Percentiles rank a stretch among this genome's conserved stretches.
Conservation (phyloP, 2,329 filamentous ascomycete genomes). For the Cladosporium halotolerans region DNA sequence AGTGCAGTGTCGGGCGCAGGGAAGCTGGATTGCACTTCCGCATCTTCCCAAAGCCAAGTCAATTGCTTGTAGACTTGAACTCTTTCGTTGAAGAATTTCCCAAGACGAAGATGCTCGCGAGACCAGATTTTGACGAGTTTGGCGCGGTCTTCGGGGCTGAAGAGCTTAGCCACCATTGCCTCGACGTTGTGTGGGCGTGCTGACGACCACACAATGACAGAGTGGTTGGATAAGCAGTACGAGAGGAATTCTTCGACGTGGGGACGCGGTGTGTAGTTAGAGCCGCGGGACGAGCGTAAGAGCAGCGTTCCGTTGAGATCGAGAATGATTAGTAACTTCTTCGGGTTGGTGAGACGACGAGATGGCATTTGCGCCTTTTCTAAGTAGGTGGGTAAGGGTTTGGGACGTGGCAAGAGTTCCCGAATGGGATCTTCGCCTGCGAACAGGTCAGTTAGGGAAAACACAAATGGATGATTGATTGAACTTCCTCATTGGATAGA, state of each 20-base stretch:
- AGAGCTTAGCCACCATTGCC: constrained; percentile 59
- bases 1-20: constrained; percentile 20
- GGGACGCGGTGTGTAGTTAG: constrained; percentile 50
- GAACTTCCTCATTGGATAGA: no score
- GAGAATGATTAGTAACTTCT: constrained; percentile 67
- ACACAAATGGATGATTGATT: background rate
- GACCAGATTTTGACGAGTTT: constrained; percentile 68
- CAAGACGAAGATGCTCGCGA: constrained; percentile 61
- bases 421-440: constrained; percentile 3
- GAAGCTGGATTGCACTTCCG: constrained; percentile 38
- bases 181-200: constrained; percentile 67
- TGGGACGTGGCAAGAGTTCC: constrained; percentile 18
- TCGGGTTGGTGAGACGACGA: constrained; percentile 13
- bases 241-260: constrained; percentile 62
- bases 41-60: constrained; percentile 59
- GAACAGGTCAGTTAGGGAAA: background rate
- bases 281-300: constrained; percentile 47
- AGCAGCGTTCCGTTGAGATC: constrained; percentile 93
- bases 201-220: constrained; percentile 70
- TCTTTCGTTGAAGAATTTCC: constrained; percentile 58
- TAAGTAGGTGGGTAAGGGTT: constrained; percentile 19
- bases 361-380: constrained; percentile 13
- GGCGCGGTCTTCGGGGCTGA: constrained; percentile 46
- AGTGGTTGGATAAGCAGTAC: constrained; percentile 68
- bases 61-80: constrained; percentile 90